Base-by-base conservation (phyloP, 2,329 filamentous ascomycete genomes). In the Parastagonospora avenae region DNA sequence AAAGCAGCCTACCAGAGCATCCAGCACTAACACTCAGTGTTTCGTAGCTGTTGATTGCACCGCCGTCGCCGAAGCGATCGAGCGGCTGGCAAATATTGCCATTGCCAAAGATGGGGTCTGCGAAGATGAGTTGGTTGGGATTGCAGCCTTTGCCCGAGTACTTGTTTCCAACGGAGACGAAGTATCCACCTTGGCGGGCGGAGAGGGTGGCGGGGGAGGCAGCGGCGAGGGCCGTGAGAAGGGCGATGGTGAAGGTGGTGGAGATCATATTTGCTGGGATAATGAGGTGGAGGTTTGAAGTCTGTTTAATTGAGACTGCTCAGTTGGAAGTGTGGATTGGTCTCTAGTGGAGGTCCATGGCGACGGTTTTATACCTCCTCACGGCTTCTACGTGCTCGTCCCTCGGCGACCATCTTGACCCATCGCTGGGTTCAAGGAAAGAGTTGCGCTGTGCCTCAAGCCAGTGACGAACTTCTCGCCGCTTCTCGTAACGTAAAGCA, bases 31-130 rank as follows among this genome's bases (percentile, higher is more conserved):
- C 41, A 29, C 47, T 36, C 2, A 46, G 2, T 8, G 51, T 48
- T 28, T 51, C 50, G 32, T 62, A 62, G 40, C 51, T 57, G 2
- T 50, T 24, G 14, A 62, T 55, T 15, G 48, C 37, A 1, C 48
- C 32, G 12, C 38, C 43, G 30, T 36, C 31, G 7, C 42, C 38
- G 36, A 33, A 48, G 14, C 59, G 57, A 30, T 62, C 54, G 15
- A 62, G 50, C 8, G 46, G 31, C 45, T 56, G 52, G 44, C 59
- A 62, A 1, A 32, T 32, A 27, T 58, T 60, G 11, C 44, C 50
- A 9, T 45, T 45, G 14, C 56, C 56, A 29, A 54, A 62, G 28
- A 62, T 56, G 11, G 59, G 59, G 32, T 62, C 59, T 2, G 35
- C 50, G 40, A 52, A 57, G 42, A 58, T 54, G 45, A 60, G 52